A percentile compares a stretch with the other conserved stretches of the same genome.
phyloP scores from a whole-genome alignment of 2,329 filamentous ascomycete genomes.

The Xylariaceae sp. region DNA sequence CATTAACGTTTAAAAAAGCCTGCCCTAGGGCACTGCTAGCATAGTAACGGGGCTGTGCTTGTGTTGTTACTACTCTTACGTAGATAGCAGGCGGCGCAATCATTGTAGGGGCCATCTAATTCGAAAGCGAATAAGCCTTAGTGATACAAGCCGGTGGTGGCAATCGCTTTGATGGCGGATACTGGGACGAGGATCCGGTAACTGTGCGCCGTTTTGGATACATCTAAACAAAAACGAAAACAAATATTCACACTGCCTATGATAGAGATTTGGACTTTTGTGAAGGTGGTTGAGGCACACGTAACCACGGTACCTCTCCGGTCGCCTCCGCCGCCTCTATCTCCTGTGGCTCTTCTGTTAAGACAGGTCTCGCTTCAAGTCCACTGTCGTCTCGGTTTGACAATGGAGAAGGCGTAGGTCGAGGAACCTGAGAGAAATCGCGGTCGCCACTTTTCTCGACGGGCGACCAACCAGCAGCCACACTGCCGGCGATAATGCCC shows the following conservation, averaged over 20 bases:
- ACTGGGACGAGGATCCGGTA: background rate
- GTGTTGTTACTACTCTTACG: background rate
- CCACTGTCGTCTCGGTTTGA: constrained; percentile 38
- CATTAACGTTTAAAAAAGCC: background rate
- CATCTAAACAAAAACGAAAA: constrained; percentile 31
- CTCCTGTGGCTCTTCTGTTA: constrained; percentile 47
- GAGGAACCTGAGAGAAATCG: constrained; percentile 45
- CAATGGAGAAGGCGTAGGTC: constrained; percentile 40
- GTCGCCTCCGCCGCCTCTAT: constrained; percentile 36
- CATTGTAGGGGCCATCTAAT: background rate
- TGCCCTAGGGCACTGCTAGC: background rate
- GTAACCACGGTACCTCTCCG: constrained; percentile 38
- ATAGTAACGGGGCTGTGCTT: background rate
- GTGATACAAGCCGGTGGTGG: background rate
- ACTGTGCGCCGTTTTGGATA: constrained; percentile 11
- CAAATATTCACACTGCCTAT: constrained; percentile 39
- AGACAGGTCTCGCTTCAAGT: constrained; percentile 30
- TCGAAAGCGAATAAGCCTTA: background rate
- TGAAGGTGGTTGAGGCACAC: constrained; percentile 39
- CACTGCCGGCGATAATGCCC: constrained; percentile 78
- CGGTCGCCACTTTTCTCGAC: constrained; percentile 55
- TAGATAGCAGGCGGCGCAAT: background rate
- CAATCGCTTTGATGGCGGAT: background rate
- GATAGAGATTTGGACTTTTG: constrained; percentile 42
- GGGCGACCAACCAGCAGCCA: constrained; percentile 79